phyloP scores from a whole-genome alignment of 805 yeast species.

The Maudiozyma turicensis region DNA sequence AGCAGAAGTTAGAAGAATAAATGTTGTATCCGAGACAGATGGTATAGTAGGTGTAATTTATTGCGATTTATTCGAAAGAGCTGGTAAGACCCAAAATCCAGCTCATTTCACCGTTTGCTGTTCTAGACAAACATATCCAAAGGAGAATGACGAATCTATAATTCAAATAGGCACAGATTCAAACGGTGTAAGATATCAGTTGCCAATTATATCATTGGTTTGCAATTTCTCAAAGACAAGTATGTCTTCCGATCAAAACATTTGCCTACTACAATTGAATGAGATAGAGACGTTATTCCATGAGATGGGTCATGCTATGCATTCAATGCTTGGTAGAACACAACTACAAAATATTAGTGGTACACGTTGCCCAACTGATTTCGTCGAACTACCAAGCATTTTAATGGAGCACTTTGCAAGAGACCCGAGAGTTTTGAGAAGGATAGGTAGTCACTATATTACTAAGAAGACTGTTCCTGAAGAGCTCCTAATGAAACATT shows the following conservation, averaged over 20 bases:
- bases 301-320: constrained; percentile 99
- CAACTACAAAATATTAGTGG: constrained; percentile 86
- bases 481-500: constrained; percentile 40
- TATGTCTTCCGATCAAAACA: constrained; percentile 27
- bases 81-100: constrained; percentile 70
- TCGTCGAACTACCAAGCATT: constrained; percentile 95
- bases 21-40: constrained; percentile 56
- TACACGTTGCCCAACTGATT: constrained; percentile 90
- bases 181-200: constrained; percentile 50
- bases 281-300: constrained; percentile 94
- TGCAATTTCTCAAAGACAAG: constrained; percentile 59
- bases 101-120: constrained; percentile 96
- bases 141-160: constrained; percentile 35
- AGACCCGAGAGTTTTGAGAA: constrained; percentile 62
- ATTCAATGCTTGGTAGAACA: constrained; percentile 92
- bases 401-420: constrained; percentile 89
- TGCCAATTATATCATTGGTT: constrained; percentile 82
- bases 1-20: constrained; percentile 69
- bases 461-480: constrained; percentile 55
- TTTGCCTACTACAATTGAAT: constrained; percentile 53
- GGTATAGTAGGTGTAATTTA: constrained; percentile 74
- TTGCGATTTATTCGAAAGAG: constrained; percentile 75
- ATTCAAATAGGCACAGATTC: constrained; percentile 28
- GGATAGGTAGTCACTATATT: constrained; percentile 57
- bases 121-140: constrained; percentile 64